Percentiles rank a stretch among this genome's conserved stretches.
Conservation (phyloP, 1,284 basidiomycete species). For the Apiotrichum montevideense region DNA sequence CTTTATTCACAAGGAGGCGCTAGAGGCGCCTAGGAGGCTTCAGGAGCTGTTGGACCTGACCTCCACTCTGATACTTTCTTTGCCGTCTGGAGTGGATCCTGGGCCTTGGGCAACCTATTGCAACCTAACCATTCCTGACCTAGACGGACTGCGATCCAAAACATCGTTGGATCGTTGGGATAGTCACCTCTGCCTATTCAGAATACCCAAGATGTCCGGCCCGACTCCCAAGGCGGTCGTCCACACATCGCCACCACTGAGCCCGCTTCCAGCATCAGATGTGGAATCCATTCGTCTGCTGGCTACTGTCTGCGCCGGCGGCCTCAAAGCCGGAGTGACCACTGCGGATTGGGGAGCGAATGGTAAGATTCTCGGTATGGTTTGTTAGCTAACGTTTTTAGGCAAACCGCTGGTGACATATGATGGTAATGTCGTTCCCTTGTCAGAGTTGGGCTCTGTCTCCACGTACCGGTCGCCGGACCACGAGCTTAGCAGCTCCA, state of each 20-base stretch:
- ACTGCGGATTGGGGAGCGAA: conserved; percentile 28
- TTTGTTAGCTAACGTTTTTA: not conserved
- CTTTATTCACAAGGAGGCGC: no score
- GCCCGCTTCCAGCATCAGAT: conserved; percentile 29
- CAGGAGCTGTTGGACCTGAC: no score
- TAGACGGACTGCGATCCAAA: no score
- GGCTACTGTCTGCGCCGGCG: conserved; percentile 22
- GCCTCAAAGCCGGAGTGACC: conserved; percentile 16
- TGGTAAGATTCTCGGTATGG: conserved; percentile 7
- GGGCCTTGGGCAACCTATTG: no score
- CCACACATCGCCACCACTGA: conserved; percentile 31
- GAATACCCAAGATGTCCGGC: not conserved
- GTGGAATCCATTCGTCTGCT: conserved; percentile 30
- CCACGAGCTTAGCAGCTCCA: conserved; percentile 13
- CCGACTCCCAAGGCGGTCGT: conserved; percentile 17
- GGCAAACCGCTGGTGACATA: conserved; percentile 33
- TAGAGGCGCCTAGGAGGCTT: no score
- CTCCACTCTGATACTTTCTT: no score
- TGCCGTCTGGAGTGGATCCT: no score
- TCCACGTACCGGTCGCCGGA: conserved; percentile 29
- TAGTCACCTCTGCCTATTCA: no score
- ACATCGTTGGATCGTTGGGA: no score
- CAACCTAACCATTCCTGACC: no score
- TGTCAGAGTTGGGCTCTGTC: conserved; percentile 20
- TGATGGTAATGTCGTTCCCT: conserved; percentile 13